Conservation (phyloP, 1,139 yeast species). For the Geotrichum restrictum region DNA sequence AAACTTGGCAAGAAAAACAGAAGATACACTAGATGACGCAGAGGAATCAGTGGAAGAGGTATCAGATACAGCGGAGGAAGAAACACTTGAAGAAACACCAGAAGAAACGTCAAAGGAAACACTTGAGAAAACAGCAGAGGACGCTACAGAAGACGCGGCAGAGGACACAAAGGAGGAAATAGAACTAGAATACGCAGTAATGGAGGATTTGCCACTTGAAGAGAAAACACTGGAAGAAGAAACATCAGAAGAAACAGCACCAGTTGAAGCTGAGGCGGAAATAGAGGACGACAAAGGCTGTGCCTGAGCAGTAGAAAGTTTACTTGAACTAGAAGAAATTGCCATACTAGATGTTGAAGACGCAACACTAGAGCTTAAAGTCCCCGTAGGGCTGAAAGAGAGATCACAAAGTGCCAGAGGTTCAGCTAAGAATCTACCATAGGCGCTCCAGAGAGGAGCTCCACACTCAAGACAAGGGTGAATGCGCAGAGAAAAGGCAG, state of each 20-base stretch:
- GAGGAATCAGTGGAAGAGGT: neutral
- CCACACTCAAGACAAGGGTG: conserved; percentile 20
- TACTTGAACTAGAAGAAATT: too few species aligned
- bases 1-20: neutral
- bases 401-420: conserved; percentile 10
- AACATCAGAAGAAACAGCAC: neutral
- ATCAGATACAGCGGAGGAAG: neutral
- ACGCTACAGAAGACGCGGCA: neutral
- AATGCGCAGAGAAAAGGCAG: conserved; percentile 11
- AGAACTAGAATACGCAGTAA: too few species aligned
- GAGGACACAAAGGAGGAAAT: conserved; percentile 1
- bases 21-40: neutral
- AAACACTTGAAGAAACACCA: conserved; percentile 1
- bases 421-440: conserved; percentile 14
- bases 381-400: conserved; percentile 13
- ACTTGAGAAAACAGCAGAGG: conserved; percentile 3
- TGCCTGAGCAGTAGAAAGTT: too few species aligned
- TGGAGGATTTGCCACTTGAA: too few species aligned
- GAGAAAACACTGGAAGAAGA: neutral
- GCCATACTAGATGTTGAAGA: too few species aligned
- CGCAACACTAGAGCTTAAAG: conserved; percentile 3
- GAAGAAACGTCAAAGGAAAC: neutral
- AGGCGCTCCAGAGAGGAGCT: conserved; percentile 16
- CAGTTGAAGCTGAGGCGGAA: neutral
- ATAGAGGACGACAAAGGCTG: conserved; percentile 1